A percentile compares a stretch with the other conserved stretches of the same genome.
phyloP scores from a whole-genome alignment of 2,329 filamentous ascomycete species.

The Curvularia spicifera region DNA sequence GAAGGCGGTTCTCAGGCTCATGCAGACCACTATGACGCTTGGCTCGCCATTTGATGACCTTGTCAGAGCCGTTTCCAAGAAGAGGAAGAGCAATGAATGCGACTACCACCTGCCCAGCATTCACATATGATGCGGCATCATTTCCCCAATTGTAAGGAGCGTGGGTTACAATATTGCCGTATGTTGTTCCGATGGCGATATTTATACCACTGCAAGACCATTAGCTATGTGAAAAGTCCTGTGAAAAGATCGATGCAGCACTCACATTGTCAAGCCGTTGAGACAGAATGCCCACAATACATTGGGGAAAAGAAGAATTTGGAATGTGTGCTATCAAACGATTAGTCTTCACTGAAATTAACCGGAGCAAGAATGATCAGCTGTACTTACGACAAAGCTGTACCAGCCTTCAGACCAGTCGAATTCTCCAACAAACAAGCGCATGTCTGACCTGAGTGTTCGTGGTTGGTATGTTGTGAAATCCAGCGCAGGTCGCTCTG shows the following conservation, averaged over 20 bases:
- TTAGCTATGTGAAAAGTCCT: conserved; percentile 10
- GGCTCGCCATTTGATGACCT: conserved; percentile 46
- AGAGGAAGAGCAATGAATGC: conserved; percentile 37
- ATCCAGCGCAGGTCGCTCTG: conserved; percentile 42
- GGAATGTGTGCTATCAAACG: conserved; percentile 34
- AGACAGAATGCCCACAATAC: conserved; percentile 32
- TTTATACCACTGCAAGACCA: conserved; percentile 23
- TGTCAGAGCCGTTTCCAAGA: conserved; percentile 36
- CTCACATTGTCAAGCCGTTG: conserved; percentile 29
- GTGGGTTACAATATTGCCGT: conserved; percentile 23
- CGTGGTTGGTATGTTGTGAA: conserved; percentile 47
- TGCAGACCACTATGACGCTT: conserved; percentile 45
- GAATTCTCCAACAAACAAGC: conserved; percentile 49
- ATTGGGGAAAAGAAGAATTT: conserved; percentile 31
- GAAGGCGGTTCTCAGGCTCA: conserved; percentile 51
- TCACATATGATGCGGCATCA: conserved; percentile 25
- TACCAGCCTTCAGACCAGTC: conserved; percentile 49
- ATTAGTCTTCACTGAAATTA: neutral
- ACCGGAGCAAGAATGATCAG: no score
- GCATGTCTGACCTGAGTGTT: conserved; percentile 49
- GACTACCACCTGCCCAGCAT: conserved; percentile 40
- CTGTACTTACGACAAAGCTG: conserved; percentile 28
- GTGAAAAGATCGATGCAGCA: neutral
- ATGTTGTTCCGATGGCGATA: conserved; percentile 32
- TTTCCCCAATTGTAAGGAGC: conserved; percentile 31